phyloP scores from a whole-genome alignment of 2,329 filamentous ascomycete species.

The Diplocarpon rosae region DNA sequence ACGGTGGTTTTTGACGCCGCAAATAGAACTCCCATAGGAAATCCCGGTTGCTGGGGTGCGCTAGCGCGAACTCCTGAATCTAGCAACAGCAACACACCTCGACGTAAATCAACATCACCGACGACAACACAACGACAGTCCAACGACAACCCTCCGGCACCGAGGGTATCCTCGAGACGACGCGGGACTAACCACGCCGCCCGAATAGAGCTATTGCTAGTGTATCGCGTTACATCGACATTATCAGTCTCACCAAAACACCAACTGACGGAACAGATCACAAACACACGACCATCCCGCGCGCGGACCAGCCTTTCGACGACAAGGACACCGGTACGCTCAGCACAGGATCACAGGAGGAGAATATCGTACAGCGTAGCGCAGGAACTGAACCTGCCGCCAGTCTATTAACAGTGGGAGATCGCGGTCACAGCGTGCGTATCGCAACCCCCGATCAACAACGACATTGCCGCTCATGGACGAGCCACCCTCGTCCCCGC shows the following conservation, averaged over 20 bases:
- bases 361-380: conserved; percentile 4
- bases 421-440: no score
- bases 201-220: conserved; percentile 11
- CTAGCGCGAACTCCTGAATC: background rate
- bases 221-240: conserved; percentile 4
- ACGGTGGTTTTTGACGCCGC: no score
- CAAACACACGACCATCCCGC: conserved; percentile 7
- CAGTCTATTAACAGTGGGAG: no score
- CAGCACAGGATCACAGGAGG: conserved; percentile 4
- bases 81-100: no score
- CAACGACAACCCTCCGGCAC: conserved; percentile 5
- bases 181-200: conserved; percentile 3
- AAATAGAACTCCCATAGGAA: no score
- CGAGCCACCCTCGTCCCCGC: conserved; percentile 53
- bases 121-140: conserved; percentile 2
- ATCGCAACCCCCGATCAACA: conserved; percentile 7
- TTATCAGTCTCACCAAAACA: conserved; percentile 3
- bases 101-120: background rate
- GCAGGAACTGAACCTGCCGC: background rate
- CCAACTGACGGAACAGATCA: conserved; percentile 5
- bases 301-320: conserved; percentile 10
- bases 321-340: conserved; percentile 13
- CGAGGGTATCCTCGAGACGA: conserved; percentile 2
- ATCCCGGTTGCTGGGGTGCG: background rate
- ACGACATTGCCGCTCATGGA: conserved; percentile 20